phyloP scores from a whole-genome alignment of 2,329 filamentous ascomycete genomes.

The Trichoderma sp. region DNA sequence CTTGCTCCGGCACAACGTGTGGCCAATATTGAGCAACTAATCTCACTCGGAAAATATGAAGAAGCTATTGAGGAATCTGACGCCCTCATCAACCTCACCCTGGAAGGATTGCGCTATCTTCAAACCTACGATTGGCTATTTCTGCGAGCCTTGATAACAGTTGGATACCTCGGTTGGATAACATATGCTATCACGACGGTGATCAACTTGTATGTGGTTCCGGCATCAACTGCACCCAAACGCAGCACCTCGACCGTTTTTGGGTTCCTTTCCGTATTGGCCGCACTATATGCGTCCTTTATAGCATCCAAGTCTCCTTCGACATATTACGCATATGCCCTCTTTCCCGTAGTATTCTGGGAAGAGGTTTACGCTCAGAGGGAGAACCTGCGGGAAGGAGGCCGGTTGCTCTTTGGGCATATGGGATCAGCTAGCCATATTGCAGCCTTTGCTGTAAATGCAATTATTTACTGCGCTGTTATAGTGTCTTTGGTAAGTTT shows the following conservation, averaged over 20 bases:
- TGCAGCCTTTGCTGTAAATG: slow-evolving; percentile 61
- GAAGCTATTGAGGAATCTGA: slow-evolving; percentile 78
- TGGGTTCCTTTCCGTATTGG: slow-evolving; percentile 73
- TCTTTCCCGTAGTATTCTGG: slow-evolving; percentile 95
- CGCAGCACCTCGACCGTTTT: slow-evolving; percentile 59
- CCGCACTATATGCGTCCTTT: slow-evolving; percentile 75
- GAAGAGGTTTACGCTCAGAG: slow-evolving; percentile 86
- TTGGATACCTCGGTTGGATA: slow-evolving; percentile 94
- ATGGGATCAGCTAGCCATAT: slow-evolving; percentile 59
- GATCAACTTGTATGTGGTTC: slow-evolving; percentile 81
- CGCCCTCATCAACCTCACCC: slow-evolving; percentile 69
- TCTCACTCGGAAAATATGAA: slow-evolving; percentile 64
- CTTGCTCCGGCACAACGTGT: slow-evolving; percentile 66
- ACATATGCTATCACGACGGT: slow-evolving; percentile 87
- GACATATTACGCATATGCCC: slow-evolving; percentile 86
- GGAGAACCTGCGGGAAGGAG: slow-evolving; percentile 65
- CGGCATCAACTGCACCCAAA: slow-evolving; percentile 62
- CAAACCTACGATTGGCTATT: slow-evolving; percentile 99
- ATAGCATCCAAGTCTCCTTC: slow-evolving; percentile 73
- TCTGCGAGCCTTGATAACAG: slow-evolving; percentile 79
- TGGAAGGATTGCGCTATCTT: slow-evolving; percentile 85
- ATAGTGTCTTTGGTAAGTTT: slow-evolving; percentile 71
- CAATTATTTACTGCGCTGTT: slow-evolving; percentile 66
- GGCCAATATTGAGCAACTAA: slow-evolving; percentile 63
- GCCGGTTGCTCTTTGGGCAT: slow-evolving; percentile 66